Percentiles rank a stretch among this genome's conserved stretches.
Conservation (phyloP, 1,139 yeast species). For the Torulaspora globosa region DNA sequence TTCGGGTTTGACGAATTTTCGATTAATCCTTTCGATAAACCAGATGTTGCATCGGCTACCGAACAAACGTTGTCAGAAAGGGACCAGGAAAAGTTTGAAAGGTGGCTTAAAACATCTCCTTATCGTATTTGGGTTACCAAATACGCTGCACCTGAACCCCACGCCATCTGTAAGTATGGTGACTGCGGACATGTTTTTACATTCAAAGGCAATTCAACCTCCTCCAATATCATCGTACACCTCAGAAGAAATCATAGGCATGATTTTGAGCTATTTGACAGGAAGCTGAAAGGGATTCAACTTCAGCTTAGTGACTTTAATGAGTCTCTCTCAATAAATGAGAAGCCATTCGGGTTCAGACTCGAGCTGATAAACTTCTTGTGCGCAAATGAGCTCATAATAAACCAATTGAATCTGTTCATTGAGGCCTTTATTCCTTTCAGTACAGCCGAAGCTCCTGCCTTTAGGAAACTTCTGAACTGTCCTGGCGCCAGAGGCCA, state of each 20-base stretch:
- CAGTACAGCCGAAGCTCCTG: no score
- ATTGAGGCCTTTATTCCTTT: slow-evolving; percentile 5
- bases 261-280: slow-evolving; percentile 15
- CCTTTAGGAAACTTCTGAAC: slow-evolving; percentile 8
- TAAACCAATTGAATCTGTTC: slow-evolving; percentile 14
- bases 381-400: slow-evolving; percentile 12
- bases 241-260: slow-evolving; percentile 12
- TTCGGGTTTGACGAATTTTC: slow-evolving; percentile 8
- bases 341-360: slow-evolving; percentile 13
- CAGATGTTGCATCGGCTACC: slow-evolving; percentile 2
- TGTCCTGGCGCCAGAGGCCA: slow-evolving; percentile 8
- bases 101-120: slow-evolving; percentile 13
- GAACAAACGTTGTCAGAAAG: background rate
- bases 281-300: background rate
- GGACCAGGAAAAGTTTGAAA: slow-evolving; percentile 4
- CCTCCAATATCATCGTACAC: slow-evolving; percentile 16
- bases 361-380: slow-evolving; percentile 11
- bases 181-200: slow-evolving; percentile 13
- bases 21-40: slow-evolving; percentile 9
- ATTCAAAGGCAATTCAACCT: slow-evolving; percentile 14
- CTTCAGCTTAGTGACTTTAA: slow-evolving; percentile 1
- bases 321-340: slow-evolving; percentile 7
- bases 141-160: slow-evolving; percentile 8
- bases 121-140: slow-evolving; percentile 16
- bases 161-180: slow-evolving; percentile 14